Percentiles rank a stretch among this genome's conserved stretches.
Evolutionary conservation across 306 rosid species (phyloP).

Genomic region (Oxytropis ochrocephala): DNA sequence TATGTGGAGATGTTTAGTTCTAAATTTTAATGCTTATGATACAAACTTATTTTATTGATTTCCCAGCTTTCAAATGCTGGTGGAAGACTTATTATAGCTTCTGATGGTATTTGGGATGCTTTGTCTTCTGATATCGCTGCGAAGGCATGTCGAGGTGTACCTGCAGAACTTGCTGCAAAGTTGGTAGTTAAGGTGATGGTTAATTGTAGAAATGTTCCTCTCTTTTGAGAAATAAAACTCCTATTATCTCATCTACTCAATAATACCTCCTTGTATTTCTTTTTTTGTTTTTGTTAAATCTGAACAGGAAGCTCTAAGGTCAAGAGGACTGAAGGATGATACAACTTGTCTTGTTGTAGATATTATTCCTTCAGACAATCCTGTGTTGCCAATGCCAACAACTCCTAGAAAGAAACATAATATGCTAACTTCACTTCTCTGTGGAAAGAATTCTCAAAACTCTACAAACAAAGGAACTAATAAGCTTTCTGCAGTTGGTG

Average conservation of each 20-base stretch:
- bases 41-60: constrained; percentile 19
- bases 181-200: constrained; percentile 82
- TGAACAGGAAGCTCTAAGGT: constrained; percentile 83
- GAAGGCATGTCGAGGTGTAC: constrained; percentile 82
- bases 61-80: constrained; percentile 88
- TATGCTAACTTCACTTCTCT: constrained; percentile 53
- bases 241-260: constrained; percentile 3
- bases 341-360: constrained; percentile 98
- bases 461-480: constrained; percentile 53
- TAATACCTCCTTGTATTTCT: constrained; percentile 2
- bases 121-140: constrained; percentile 85
- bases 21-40: constrained; percentile 12
- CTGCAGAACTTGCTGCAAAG: constrained; percentile 99
- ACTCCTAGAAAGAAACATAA: constrained; percentile 70
- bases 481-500: constrained; percentile 92
- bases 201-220: background rate
- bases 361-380: constrained; percentile 75
- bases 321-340: constrained; percentile 97
- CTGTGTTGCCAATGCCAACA: constrained; percentile 49
- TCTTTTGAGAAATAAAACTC: background rate
- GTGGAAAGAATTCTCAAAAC: constrained; percentile 73
- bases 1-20: background rate
- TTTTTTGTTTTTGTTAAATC: background rate
- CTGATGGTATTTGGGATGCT: constrained; percentile 99
- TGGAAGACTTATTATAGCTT: constrained; percentile 92